Evolutionary conservation across 2,329 filamentous ascomycete species (phyloP).

Genomic region (Dactylellina parvicollis): DNA sequence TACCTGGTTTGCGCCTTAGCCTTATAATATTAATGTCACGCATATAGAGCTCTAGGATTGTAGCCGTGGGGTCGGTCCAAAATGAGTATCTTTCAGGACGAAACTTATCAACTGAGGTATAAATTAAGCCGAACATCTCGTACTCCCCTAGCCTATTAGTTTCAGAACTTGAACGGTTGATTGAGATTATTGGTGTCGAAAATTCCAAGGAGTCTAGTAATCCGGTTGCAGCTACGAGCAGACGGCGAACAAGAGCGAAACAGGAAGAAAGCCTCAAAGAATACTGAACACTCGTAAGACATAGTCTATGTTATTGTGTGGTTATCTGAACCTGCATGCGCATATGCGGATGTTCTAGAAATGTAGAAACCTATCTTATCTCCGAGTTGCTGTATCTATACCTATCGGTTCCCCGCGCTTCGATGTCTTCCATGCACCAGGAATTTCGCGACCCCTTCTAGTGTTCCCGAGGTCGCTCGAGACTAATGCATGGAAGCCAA

Average conservation of each 20-base stretch:
- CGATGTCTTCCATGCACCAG: too few relatives aligned
- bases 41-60: neutral
- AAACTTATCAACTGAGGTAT: neutral
- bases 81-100: neutral
- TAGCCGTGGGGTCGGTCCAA: neutral
- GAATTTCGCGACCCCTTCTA: too few relatives aligned
- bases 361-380: neutral
- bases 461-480: slow-evolving; percentile 32
- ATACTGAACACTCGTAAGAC: too few relatives aligned
- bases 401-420: too few relatives aligned
- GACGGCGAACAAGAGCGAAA: neutral
- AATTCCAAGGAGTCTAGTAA: too few relatives aligned
- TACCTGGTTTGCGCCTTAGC: neutral
- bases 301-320: too few relatives aligned
- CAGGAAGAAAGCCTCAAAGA: neutral
- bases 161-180: too few relatives aligned
- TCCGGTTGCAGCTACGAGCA: neutral
- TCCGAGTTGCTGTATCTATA: neutral
- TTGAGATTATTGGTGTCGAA: too few relatives aligned
- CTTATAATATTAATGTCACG: neutral
- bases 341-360: neutral
- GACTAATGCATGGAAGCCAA: slow-evolving; percentile 1
- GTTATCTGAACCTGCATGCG: too few relatives aligned
- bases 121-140: neutral
- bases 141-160: neutral